Percentiles rank a stretch among this genome's conserved stretches.
Evolutionary conservation across 1,284 basidiomycete genomes (phyloP).

Genomic region (Vanrija sp.): DNA sequence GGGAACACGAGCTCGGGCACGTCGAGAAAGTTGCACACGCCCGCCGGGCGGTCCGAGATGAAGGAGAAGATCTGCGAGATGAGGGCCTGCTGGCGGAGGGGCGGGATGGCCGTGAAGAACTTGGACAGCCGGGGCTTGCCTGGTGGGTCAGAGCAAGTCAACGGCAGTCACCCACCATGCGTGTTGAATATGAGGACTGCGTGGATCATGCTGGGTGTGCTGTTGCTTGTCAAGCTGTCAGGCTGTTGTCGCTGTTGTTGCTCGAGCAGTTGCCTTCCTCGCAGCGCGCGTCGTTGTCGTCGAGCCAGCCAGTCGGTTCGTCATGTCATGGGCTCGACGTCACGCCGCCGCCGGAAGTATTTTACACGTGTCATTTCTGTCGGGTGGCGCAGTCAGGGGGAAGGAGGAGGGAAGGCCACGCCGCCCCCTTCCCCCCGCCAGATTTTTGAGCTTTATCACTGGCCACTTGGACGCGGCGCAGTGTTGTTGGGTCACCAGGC

Average conservation of each 20-base stretch:
- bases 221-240: no score
- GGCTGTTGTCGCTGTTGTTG: neutral
- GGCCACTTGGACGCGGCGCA: neutral
- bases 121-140: constrained; percentile 90
- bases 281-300: no score
- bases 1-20: constrained; percentile 68
- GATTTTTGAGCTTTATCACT: no score
- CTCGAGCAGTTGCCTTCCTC: no score
- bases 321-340: no score
- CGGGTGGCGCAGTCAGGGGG: neutral
- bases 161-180: constrained; percentile 51
- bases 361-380: constrained; percentile 1
- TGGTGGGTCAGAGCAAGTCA: constrained; percentile 63
- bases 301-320: no score
- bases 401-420: neutral
- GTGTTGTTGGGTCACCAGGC: neutral
- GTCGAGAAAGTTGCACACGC: constrained; percentile 88
- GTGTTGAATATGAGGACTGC: constrained; percentile 69
- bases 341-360: neutral
- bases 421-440: neutral
- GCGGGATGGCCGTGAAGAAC: constrained; percentile 85
- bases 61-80: constrained; percentile 81
- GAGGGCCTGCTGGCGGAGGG: constrained; percentile 61
- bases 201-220: constrained; percentile 71
- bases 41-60: constrained; percentile 67